Base-by-base conservation (phyloP, 2,329 filamentous ascomycete genomes). In the Diaporthe sp. region DNA sequence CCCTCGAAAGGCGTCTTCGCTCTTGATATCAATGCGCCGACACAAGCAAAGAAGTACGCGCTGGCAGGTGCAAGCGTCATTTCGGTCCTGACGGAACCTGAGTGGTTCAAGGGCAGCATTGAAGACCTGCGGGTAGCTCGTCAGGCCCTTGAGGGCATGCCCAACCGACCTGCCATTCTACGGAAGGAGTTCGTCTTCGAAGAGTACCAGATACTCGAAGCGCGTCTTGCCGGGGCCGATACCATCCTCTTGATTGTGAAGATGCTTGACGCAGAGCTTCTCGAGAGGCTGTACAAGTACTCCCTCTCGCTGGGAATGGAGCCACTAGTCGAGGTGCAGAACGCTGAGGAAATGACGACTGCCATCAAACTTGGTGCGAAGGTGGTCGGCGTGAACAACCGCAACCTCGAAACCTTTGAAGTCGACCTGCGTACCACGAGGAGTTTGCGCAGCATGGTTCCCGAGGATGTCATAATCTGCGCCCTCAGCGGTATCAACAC, bases 61-160 rank as follows among this genome's bases (percentile, higher is more conserved):
- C 90, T 97, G 71, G 96, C 97, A 9, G 97, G 97, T 20, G 97
- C 97, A 65, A 98, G 96, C 82, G 95, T 98, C 53, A 99, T 99
- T 79, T 98, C 97, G 1, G 97, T 99, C n/a, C 90, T 99, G 63
- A 99, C 97, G 0, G 97, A 99, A 85, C 97, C 97, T 0, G 94
- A 98, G 82, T 99, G 97, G 97, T 99, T 99, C 88, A 98, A 98
- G 86, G 97, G 97, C 65, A 98, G 94, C 84, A 96, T 99, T 76
- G 96, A 99, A 75, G 97, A 99, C 82, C 87, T 99, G 72, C 92
- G 94, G 76, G 92, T 93, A 47, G 97, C 98, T 42, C 92, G 97
- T 60, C 94, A 96, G 84, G 95, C 94, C 67, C 87, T 99, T n/a
- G 92, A 95, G 80, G 93, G 94, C 17, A 95, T 99, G 93, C 93